A percentile compares a stretch with the other conserved stretches of the same genome.
These are phyloP conservation scores for Naumovozyma castellii DNA, from an alignment of 805 yeast species.

Conservation along the genomic window DNA sequence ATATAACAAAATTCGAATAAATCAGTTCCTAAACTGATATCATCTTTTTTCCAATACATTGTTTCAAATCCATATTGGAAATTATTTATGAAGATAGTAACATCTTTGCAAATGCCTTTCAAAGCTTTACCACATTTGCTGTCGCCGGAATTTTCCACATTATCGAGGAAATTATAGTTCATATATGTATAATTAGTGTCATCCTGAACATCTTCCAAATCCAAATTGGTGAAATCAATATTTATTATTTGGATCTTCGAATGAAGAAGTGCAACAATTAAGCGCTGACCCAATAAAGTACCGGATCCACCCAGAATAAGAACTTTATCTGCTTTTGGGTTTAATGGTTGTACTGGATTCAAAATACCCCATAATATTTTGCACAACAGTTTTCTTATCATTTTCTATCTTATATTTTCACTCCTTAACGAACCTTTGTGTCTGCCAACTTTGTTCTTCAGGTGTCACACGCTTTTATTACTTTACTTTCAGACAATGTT, in stretches of 20 bases:
- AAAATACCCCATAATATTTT: too few species aligned
- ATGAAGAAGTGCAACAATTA: conserved; percentile 7
- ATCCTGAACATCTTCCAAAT: not conserved
- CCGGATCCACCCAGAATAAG: conserved; percentile 19
- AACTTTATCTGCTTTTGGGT: conserved; percentile 7
- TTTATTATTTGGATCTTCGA: conserved; percentile 9
- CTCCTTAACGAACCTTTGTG: too few species aligned
- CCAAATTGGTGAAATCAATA: conserved; percentile 8
- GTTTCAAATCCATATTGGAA: conserved; percentile 10
- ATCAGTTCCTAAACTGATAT: too few species aligned
- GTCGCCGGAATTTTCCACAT: too few species aligned
- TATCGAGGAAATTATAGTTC: too few species aligned
- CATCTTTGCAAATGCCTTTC: not conserved
- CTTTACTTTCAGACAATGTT: too few species aligned
- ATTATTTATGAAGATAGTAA: conserved; percentile 16
- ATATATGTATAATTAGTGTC: too few species aligned
- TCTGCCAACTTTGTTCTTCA: too few species aligned
- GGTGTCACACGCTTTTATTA: too few species aligned
- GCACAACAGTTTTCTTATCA: not conserved
- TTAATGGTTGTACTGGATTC: conserved; percentile 1
- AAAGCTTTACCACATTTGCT: not conserved
- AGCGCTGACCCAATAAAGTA: conserved; percentile 10
- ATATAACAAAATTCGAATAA: too few species aligned
- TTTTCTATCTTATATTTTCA: too few species aligned
- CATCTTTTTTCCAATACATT: not conserved